Evolutionary conservation across 371 early-diverging fungal genomes (phyloP), one percentile per base, ranked within the genome.

Genomic region (Fennellomyces sp.): DNA sequence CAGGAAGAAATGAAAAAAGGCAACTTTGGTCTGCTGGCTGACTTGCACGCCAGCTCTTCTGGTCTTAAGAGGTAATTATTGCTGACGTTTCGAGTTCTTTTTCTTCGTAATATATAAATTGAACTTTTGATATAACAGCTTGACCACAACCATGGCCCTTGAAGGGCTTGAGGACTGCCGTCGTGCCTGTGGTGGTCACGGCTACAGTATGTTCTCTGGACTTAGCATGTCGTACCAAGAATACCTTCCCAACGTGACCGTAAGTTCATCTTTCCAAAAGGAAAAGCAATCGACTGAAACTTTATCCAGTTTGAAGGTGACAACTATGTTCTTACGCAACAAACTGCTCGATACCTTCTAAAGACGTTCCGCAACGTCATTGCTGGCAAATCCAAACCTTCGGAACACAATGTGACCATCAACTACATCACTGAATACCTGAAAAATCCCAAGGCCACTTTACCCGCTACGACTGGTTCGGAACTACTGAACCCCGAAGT

Each of bases 1-100:
- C 81, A 88, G 65, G 66, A 62, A 7, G 81, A 79, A n/a, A 83
- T 92, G 56, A 57, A 75, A 36, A 56, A 78, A n/a, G 80, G 84
- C 3, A 79, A 86, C 60, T 79, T 75, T 33, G 61, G 65, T 27
- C 56, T 81, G 54, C 75, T 94, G 48, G 88, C 91, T 58, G 94
- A 93, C 68, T 83, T 94, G 0, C 96, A 95, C 68, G 95, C 92
- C 30, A 87, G 86, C 56, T 88, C 89, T 0, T 91, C 93, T 1
- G 92, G 92, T 11, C 82, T 96, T 52, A 96, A 96, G 80, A 81
- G 13, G 17, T 13, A 13, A n/a, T 5, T 39, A 6, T 5, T 13
- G 17, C 0, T 11, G 5, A 39, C 13, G 11, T 6, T 4, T 38
- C 17, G 3, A 38, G 6, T 6, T 38, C 17, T 2, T 38, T 17